Evolutionary conservation across 1,139 yeast species (phyloP), one percentile per base, ranked within the genome.

Genomic region (Diutina ranongensis): DNA sequence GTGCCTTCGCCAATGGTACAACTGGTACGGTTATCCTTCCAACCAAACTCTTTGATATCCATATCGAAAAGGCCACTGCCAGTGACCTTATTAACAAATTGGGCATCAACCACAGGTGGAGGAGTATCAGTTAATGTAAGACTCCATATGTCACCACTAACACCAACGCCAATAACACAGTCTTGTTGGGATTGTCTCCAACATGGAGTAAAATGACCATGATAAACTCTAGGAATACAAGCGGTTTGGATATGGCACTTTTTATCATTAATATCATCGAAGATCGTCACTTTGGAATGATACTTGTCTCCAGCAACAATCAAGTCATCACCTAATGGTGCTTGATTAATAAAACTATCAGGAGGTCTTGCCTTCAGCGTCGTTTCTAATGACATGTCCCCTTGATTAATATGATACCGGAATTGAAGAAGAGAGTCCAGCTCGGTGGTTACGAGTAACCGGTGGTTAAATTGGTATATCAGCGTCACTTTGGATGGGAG

Each of bases 281-380:
- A 38, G 13, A 38, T 16, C 21, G 42, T 38, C 13, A 38, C 3
- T 9, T 22, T 38, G 5, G 32, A n/a, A 18, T 38, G 42, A 3
- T 15, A 38, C 13, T 38, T 38, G 20, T 38, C 42, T n/a, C 42
- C 42, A 25, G 42, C 42, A 15, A 38, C 32, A 10, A 38, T 38
- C 31, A 38, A 7, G 10, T 25, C 9, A 4, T 38, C 32, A 10
- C 42, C 42, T 13, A 38, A 27, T 16, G 42, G 42, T 10, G 42
- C 42, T 12, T 38, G 42, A 20, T 38, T 38, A 20, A 38, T 38
- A 20, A 38, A 38, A 16, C 42, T 15, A 25, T 38, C 21, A 10
- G 42, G 42, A 5, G 19, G 31, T 5, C 42, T 27, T 7, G 42
- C 42, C 32, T 38, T 38, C 32, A 25, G 33, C 32, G 25, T 16